A percentile compares a stretch with the other conserved stretches of the same genome.
Conservation (phyloP, 305 asterid genomes). For the Ilex paraguariensis region DNA sequence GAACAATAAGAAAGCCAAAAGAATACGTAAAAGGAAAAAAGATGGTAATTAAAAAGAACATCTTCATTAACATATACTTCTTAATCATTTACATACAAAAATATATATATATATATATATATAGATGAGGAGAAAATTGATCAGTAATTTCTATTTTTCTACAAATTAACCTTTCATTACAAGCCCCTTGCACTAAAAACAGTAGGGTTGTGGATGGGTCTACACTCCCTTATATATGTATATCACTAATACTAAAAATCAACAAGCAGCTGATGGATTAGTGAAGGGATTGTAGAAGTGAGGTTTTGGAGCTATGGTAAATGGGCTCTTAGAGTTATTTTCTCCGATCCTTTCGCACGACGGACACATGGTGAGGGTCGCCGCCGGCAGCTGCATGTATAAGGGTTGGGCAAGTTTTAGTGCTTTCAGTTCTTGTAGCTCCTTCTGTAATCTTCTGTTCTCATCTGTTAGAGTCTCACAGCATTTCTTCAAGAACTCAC, state of each 20-base stretch:
- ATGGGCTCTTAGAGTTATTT: conserved; percentile 38
- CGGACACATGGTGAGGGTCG: conserved; percentile 89
- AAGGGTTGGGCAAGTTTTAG: conserved; percentile 63
- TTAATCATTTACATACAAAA: conserved; percentile 29
- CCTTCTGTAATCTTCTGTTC: conserved; percentile 73
- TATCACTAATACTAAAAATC: conserved; percentile 7
- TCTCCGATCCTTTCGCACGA: conserved; percentile 85
- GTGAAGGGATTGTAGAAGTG: conserved; percentile 72
- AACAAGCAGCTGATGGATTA: conserved; percentile 85
- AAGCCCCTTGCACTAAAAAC: conserved; percentile 63
- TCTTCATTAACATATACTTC: conserved; percentile 31
- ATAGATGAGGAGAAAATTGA: conserved; percentile 16
- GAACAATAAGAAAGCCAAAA: neutral
- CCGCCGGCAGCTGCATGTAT: conserved; percentile 98
- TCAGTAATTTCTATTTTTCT: conserved; percentile 38
- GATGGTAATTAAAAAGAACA: conserved; percentile 20
- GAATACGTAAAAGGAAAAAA: conserved; percentile 1
- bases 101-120: neutral
- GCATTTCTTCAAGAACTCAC: conserved; percentile 73
- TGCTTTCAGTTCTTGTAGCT: conserved; percentile 68
- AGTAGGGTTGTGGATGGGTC: conserved; percentile 38
- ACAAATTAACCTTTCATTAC: conserved; percentile 26
- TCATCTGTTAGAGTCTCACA: conserved; percentile 78
- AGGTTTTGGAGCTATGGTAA: conserved; percentile 54
- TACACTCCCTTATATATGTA: conserved; percentile 15